These are phyloP conservation scores for Larix kaempferi DNA, from an alignment of 75 land plant genomes.

Conservation along the genomic window DNA sequence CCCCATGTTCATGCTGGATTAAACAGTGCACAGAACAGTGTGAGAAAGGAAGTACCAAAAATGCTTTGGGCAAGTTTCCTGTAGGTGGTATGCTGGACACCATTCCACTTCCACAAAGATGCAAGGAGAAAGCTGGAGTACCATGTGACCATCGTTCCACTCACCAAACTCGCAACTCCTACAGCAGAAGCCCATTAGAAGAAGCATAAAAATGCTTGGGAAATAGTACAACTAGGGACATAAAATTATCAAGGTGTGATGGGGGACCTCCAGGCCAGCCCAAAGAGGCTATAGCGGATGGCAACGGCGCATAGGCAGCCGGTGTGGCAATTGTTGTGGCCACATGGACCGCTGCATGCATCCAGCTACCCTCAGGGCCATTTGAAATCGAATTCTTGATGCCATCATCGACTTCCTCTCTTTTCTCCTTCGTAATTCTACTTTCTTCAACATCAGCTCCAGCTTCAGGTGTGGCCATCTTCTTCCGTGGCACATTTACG, in stretches of 20 bases:
- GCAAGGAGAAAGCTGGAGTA: conserved; percentile 56
- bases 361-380: conserved; percentile 48
- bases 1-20: too few relatives aligned
- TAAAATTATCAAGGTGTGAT: background rate
- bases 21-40: too few relatives aligned
- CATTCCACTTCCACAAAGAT: conserved; percentile 56
- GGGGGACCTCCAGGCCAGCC: conserved; percentile 33
- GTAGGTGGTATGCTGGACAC: conserved; percentile 39
- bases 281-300: conserved; percentile 43
- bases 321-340: conserved; percentile 75
- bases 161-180: conserved; percentile 51
- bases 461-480: background rate
- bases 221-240: background rate
- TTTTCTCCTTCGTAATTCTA: background rate
- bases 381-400: background rate
- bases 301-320: conserved; percentile 64
- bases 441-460: background rate
- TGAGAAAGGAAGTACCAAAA: conserved; percentile 31
- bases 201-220: too few relatives aligned
- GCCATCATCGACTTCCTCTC: background rate
- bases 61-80: conserved; percentile 52
- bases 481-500: background rate
- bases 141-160: conserved; percentile 52
- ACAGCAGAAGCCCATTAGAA: background rate
- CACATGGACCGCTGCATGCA: conserved; percentile 50